Percentiles rank a stretch among this genome's conserved stretches.
Conservation (phyloP, 176 grass and related monocot species). For the Oryza officinalis region DNA sequence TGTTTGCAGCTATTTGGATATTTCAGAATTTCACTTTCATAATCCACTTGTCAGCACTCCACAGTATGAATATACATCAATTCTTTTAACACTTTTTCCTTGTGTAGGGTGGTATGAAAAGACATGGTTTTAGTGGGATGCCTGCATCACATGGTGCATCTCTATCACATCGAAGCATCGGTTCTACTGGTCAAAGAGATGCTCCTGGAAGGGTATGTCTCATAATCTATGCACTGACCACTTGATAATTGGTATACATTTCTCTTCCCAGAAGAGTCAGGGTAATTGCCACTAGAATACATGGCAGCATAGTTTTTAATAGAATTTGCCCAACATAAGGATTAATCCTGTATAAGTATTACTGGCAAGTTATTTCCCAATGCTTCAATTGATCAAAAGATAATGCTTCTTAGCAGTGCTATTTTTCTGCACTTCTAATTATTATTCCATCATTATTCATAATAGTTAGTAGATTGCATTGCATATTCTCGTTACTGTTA, state of each 20-base stretch:
- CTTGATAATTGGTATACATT: slow-evolving; percentile 13
- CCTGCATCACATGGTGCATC: slow-evolving; percentile 97
- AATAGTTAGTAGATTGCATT: slow-evolving; percentile 17
- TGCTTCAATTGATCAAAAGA: slow-evolving; percentile 13
- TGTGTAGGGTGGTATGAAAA: slow-evolving; percentile 96
- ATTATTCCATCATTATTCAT: not conserved
- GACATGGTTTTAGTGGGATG: slow-evolving; percentile 64
- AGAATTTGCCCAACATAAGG: slow-evolving; percentile 8
- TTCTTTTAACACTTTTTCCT: slow-evolving; percentile 15
- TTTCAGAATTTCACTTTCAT: not conserved
- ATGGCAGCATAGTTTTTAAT: not conserved
- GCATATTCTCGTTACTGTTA: not conserved
- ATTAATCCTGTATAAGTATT: slow-evolving; percentile 23
- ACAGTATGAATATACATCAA: not conserved
- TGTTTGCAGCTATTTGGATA: slow-evolving; percentile 1
- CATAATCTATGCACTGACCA: slow-evolving; percentile 24
- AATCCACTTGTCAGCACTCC: not conserved
- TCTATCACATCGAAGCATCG: slow-evolving; percentile 85
- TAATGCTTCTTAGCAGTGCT: not conserved
- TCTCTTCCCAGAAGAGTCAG: slow-evolving; percentile 27
- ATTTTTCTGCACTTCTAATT: not conserved
- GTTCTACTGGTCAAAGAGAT: slow-evolving; percentile 98
- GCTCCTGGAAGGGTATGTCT: slow-evolving; percentile 87
- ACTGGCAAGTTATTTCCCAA: slow-evolving; percentile 13
- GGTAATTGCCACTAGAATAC: slow-evolving; percentile 19